Percentiles rank a stretch among this genome's conserved stretches.
phyloP scores from a whole-genome alignment of 805 yeast genomes.

The Wickerhamomyces chaumierensis region DNA sequence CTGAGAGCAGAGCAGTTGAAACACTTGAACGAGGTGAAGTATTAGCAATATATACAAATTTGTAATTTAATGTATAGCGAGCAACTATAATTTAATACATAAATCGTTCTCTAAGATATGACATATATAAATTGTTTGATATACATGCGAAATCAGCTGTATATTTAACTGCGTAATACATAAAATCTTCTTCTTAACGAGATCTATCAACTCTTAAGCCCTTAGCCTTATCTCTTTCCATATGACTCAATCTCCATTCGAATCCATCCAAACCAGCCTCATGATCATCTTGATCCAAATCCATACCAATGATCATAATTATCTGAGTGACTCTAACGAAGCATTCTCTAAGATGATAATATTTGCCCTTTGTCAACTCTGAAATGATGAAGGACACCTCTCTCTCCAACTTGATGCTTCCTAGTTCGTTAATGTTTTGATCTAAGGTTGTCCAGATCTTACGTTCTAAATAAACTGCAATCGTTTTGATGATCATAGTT shows the following conservation, averaged over 20 bases:
- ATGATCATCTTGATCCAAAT: conserved; percentile 42
- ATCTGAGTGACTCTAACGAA: conserved; percentile 79
- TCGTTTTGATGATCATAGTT: conserved; percentile 35
- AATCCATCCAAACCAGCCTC: conserved; percentile 19
- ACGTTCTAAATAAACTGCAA: conserved; percentile 51
- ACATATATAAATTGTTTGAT: too few relatives aligned
- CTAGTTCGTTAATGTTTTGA: conserved; percentile 66
- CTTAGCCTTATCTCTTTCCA: conserved; percentile 58
- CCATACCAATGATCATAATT: conserved; percentile 71
- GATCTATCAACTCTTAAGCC: conserved; percentile 40
- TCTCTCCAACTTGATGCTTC: conserved; percentile 73
- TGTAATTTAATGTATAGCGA: too few relatives aligned
- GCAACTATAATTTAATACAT: too few relatives aligned
- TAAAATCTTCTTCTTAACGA: too few relatives aligned
- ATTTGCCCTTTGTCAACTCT: conserved; percentile 55
- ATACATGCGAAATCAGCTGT: too few relatives aligned
- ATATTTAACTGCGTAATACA: too few relatives aligned
- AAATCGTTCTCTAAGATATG: too few relatives aligned
- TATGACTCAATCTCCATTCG: conserved; percentile 72
- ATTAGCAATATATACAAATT: too few relatives aligned
- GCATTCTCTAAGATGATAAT: conserved; percentile 61
- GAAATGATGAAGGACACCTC: conserved; percentile 68
- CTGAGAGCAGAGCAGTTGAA: conserved; percentile 9
- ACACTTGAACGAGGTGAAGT: conserved; percentile 6
- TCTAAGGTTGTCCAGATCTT: conserved; percentile 51